Conservation (phyloP, 768 basidiomycete species). For the Psilocybe sp. region DNA sequence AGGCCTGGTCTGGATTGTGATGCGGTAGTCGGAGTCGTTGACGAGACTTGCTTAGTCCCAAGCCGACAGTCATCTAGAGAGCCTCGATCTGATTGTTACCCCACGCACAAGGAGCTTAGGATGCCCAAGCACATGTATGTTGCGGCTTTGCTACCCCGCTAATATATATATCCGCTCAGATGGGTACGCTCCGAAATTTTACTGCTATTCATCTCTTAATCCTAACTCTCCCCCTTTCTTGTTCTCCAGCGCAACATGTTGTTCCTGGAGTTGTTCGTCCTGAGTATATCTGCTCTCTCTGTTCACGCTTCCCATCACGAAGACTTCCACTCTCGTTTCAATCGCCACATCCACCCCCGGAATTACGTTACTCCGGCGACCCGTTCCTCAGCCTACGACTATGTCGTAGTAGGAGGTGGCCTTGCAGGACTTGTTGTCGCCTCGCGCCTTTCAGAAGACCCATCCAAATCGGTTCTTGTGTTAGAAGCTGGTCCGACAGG, state of each 20-base stretch:
- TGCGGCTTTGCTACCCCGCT: too few species aligned
- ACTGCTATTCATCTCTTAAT: too few species aligned
- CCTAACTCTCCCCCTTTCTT: too few species aligned
- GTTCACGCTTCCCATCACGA: constrained; percentile 1
- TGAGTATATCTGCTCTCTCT: constrained; percentile 5
- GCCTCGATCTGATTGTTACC: too few species aligned
- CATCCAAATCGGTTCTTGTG: constrained; percentile 32
- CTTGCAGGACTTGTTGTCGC: constrained; percentile 32
- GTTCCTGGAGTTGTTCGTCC: constrained; percentile 6
- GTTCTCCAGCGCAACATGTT: neutral
- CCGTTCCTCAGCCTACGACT: constrained; percentile 18
- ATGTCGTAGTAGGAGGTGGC: constrained; percentile 24
- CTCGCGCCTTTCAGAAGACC: constrained; percentile 31
- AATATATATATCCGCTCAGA: too few species aligned
- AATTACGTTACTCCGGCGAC: constrained; percentile 34
- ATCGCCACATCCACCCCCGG: constrained; percentile 17
- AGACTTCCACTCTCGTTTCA: constrained; percentile 9
- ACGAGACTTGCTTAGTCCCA: too few species aligned
- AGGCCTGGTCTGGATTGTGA: too few species aligned
- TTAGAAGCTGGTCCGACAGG: constrained; percentile 36
- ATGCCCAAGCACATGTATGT: too few species aligned
- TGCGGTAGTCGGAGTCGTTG: too few species aligned
- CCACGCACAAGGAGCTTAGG: too few species aligned
- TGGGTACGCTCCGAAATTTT: too few species aligned
- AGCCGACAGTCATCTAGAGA: too few species aligned